Evolutionary conservation across 495 filamentous ascomycete genomes (phyloP).

Genomic region (Pseudomonodictys pantanalensis): DNA sequence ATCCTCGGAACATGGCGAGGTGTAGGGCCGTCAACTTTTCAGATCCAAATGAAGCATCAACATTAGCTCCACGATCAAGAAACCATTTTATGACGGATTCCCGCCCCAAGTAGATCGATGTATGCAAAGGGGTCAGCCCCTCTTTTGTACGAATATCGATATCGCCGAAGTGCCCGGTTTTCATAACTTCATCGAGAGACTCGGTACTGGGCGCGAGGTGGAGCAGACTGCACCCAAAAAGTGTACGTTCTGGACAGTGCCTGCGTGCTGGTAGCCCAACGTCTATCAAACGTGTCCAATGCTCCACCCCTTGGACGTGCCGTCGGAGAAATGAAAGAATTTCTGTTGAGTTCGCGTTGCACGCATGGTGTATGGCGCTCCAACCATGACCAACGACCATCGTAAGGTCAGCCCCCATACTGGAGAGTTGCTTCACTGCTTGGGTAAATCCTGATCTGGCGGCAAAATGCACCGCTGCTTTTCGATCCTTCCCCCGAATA

Average conservation of each 20-base stretch:
- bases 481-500: neutral
- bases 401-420: neutral
- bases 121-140: neutral
- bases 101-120: neutral
- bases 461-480: neutral
- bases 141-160: neutral
- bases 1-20: neutral
- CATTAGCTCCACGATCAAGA: neutral
- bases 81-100: neutral
- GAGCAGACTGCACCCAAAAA: neutral
- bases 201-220: neutral
- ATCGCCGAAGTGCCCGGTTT: neutral
- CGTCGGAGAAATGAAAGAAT: neutral
- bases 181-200: neutral
- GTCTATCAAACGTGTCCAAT: neutral
- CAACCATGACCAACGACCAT: neutral
- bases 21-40: neutral
- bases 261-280: neutral
- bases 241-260: neutral
- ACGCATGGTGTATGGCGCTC: neutral
- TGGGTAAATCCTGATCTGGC: neutral
- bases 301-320: neutral
- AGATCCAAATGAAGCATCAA: neutral
- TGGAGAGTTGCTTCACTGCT: neutral
- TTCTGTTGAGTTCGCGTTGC: neutral